Evolutionary conservation across 305 asterid species (phyloP).

Genomic region (Plantago rigida): DNA sequence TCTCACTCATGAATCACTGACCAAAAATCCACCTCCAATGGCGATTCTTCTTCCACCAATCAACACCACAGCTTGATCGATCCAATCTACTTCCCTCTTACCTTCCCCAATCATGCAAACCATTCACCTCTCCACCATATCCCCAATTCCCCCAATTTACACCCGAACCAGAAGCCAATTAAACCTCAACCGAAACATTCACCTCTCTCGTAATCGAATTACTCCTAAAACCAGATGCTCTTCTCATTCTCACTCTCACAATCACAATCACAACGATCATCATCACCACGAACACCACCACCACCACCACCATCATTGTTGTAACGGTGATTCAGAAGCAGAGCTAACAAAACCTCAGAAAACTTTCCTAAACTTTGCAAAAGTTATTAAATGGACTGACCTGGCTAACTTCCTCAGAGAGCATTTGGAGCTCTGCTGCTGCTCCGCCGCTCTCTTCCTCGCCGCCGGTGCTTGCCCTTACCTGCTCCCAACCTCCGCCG

Average conservation of each 20-base stretch:
- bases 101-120: conserved; percentile 35
- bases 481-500: conserved; percentile 52
- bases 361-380: conserved; percentile 50
- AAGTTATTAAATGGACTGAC: conserved; percentile 52
- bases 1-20: too few relatives aligned
- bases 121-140: conserved; percentile 30
- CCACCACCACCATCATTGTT: conserved; percentile 29
- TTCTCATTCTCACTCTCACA: conserved; percentile 15
- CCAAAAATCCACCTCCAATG: too few relatives aligned
- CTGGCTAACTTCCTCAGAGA: conserved; percentile 64
- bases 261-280: conserved; percentile 20
- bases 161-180: conserved; percentile 22
- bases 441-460: conserved; percentile 59
- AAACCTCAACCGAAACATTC: conserved; percentile 28
- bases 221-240: conserved; percentile 35
- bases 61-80: too few relatives aligned
- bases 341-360: conserved; percentile 56
- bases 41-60: too few relatives aligned
- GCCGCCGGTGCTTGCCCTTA: conserved; percentile 71
- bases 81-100: too few relatives aligned
- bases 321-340: conserved; percentile 29
- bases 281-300: conserved; percentile 23
- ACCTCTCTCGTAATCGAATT: conserved; percentile 19
- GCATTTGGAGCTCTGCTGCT: conserved; percentile 78
- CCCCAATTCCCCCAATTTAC: conserved; percentile 28